A percentile compares a stretch with the other conserved stretches of the same genome.
Conservation (phyloP, 495 filamentous ascomycete genomes). For the Mycothermus thermophilus region DNA sequence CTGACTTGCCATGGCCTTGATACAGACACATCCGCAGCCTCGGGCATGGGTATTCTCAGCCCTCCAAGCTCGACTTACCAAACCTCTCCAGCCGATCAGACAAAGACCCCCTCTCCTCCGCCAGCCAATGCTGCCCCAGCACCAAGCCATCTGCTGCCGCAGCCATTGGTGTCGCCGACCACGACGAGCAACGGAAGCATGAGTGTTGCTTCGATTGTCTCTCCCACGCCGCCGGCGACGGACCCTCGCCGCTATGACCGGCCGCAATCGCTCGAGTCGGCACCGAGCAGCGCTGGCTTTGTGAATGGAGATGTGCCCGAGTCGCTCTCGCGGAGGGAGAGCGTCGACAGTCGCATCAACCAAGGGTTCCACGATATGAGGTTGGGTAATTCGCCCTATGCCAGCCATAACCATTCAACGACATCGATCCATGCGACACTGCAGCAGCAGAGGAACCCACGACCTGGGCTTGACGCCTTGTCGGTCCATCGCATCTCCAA, state of each 20-base stretch:
- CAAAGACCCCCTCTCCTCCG: conserved; percentile 42
- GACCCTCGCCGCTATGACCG: conserved; percentile 28
- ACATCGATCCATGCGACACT: conserved; percentile 49
- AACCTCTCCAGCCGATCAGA: conserved; percentile 29
- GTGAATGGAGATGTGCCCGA: conserved; percentile 15
- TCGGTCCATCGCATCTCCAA: conserved; percentile 46
- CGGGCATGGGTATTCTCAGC: conserved; percentile 28
- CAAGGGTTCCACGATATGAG: conserved; percentile 55
- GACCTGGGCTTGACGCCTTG: conserved; percentile 26
- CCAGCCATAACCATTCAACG: conserved; percentile 63
- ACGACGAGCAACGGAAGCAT: conserved; percentile 29
- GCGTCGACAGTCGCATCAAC: conserved; percentile 64
- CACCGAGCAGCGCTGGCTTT: conserved; percentile 17
- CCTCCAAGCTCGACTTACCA: conserved; percentile 26
- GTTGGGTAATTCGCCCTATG: conserved; percentile 54
- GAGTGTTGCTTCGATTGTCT: conserved; percentile 45
- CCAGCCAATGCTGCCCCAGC: no score
- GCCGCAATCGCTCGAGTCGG: conserved; percentile 33
- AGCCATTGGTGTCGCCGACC: conserved; percentile 32
- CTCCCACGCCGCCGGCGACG: conserved; percentile 32
- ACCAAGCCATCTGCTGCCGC: conserved; percentile 28
- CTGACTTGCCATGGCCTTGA: conserved; percentile 5
- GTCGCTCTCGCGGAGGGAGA: conserved; percentile 51
- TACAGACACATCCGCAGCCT: conserved; percentile 38
- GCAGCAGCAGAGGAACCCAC: conserved; percentile 38